Evolutionary conservation across 495 filamentous ascomycete genomes (phyloP), one percentile per base, ranked within the genome.

Genomic region (Hypoxylon cercidicola): DNA sequence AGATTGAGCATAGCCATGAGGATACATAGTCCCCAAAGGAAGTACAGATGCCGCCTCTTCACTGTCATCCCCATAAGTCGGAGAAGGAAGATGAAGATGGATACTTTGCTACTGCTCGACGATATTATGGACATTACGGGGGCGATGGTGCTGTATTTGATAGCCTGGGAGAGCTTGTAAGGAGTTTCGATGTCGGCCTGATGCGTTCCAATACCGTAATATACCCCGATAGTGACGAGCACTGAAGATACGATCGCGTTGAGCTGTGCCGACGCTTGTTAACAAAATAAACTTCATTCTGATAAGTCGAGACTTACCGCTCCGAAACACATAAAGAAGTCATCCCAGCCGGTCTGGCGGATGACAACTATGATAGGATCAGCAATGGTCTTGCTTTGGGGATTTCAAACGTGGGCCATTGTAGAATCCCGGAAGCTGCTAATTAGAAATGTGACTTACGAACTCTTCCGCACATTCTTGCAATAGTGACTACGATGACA

Each of bases 301-400:
- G 11, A 16, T 3, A 20, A 20, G 0, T 40, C 3, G 2, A 30
- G 16, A 52, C 62, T 52, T 37, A 64, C 62, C 28, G 54, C 50
- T 40, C 62, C 55, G 16, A 60, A 34, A 19, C 39, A 2, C 62
- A 66, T 66, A 34, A 66, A 66, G 23, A 60, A 49, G 23, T 66
- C 62, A 66, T 60, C 62, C 62, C 62, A 66, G 28, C 62, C 62
- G n/a, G 56, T 30, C 21, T 59, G 62, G 18, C 52, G 45, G 1
- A 47, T 53, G 7, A 55, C 19, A 12, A 54, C 62, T 59, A 21
- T 18, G 18, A 19, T 19, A 50, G n/a, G 23, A 28, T 56, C 37
- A 44, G 52, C n/a, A 43, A 19, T n/a, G 30, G 13, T 15, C 32
- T 18, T 50, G 15, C 18, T 19, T 61, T 34, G 16, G 10, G 13